phyloP scores from a whole-genome alignment of 2,329 filamentous ascomycete species.

The Phoma sp. region DNA sequence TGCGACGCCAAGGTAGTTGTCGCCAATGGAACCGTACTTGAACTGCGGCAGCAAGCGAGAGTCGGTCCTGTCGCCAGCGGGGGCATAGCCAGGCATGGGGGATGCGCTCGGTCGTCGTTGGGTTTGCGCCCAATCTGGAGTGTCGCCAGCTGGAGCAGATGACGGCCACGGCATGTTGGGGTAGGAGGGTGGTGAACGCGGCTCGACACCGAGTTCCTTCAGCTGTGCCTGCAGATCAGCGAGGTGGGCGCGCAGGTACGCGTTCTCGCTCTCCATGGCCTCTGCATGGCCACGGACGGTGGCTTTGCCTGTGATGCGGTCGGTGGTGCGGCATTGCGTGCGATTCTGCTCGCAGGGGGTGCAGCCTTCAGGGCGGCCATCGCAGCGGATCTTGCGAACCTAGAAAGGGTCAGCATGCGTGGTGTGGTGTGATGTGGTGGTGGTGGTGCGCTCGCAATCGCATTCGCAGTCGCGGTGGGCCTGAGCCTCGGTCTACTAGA shows the following conservation, averaged over 20 bases:
- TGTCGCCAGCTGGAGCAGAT: constrained; percentile 19
- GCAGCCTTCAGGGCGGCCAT: constrained; percentile 79
- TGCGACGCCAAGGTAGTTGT: constrained; percentile 71
- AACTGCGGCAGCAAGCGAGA: constrained; percentile 52
- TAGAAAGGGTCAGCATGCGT: constrained; percentile 43
- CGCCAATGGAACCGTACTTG: constrained; percentile 57
- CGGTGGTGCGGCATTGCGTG: constrained; percentile 82
- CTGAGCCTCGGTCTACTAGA: constrained; percentile 2
- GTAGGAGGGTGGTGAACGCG: constrained; percentile 56
- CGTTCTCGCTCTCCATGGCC: constrained; percentile 74
- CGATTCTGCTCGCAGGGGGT: constrained; percentile 79
- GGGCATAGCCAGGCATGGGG: constrained; percentile 34
- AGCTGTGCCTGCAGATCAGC: constrained; percentile 72
- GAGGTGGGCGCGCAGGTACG: constrained; percentile 70
- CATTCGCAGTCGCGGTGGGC: constrained; percentile 4
- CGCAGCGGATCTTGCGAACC: constrained; percentile 88
- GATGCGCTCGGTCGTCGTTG: constrained; percentile 33
- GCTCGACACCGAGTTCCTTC: constrained; percentile 65
- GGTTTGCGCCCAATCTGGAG: constrained; percentile 30
- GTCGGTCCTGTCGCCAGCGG: constrained; percentile 26
- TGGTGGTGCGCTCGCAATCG: neutral
- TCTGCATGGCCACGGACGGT: constrained; percentile 80
- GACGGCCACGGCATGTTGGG: constrained; percentile 43
- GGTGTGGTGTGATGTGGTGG: neutral
- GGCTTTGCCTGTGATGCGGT: constrained; percentile 83